A percentile compares a stretch with the other conserved stretches of the same genome.
Evolutionary conservation across 2,329 filamentous ascomycete species (phyloP).

Genomic region (Fusarium phyllophilum): DNA sequence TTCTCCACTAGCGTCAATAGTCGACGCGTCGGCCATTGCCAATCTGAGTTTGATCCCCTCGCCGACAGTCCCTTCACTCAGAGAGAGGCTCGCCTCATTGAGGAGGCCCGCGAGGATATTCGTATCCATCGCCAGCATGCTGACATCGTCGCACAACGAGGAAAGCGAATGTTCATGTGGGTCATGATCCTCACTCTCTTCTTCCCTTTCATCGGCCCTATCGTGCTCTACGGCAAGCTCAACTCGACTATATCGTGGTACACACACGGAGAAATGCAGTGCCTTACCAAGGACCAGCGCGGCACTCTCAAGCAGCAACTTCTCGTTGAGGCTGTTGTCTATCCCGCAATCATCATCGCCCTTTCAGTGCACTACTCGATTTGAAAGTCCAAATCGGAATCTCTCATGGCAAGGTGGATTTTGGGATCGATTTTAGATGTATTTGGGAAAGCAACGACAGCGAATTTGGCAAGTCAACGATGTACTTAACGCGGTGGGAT

Average conservation of each 20-base stretch:
- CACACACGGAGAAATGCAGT: slow-evolving; percentile 57
- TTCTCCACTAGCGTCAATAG: slow-evolving; percentile 40
- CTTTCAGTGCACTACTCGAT: slow-evolving; percentile 47
- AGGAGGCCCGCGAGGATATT: slow-evolving; percentile 46
- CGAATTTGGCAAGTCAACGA: background rate
- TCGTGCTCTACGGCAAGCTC: slow-evolving; percentile 58
- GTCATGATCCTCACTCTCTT: slow-evolving; percentile 52
- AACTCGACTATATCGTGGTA: slow-evolving; percentile 60
- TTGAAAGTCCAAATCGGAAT: background rate
- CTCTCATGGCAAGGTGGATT: background rate
- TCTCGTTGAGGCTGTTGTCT: slow-evolving; percentile 48
- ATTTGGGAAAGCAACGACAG: background rate
- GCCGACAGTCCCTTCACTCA: slow-evolving; percentile 43
- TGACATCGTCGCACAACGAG: slow-evolving; percentile 44
- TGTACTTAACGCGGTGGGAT: background rate
- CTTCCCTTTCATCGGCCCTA: slow-evolving; percentile 59
- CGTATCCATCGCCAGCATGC: slow-evolving; percentile 44
- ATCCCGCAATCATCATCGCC: slow-evolving; percentile 46
- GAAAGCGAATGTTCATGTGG: slow-evolving; percentile 51
- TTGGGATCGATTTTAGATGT: slow-evolving; percentile 4
- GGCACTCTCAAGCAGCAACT: slow-evolving; percentile 51
- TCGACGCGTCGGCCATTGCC: slow-evolving; percentile 14
- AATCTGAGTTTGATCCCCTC: background rate
- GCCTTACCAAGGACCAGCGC: slow-evolving; percentile 49
- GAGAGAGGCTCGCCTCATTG: slow-evolving; percentile 47